Evolutionary conservation across 1,139 yeast genomes (phyloP).

Genomic region (Scheffersomyces segobiensis): DNA sequence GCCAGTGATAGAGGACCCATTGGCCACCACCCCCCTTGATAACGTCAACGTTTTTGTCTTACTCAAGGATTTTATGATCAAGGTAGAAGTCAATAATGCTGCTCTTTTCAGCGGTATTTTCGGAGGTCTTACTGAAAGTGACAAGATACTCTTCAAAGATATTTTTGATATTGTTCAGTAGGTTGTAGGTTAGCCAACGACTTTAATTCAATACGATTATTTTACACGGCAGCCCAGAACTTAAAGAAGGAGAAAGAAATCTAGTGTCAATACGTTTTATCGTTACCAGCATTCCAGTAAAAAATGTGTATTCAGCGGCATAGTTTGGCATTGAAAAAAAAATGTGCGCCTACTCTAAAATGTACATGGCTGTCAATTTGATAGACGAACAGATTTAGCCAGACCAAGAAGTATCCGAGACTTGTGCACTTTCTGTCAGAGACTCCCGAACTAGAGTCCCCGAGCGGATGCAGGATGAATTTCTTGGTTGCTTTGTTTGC

Average conservation of each 20-base stretch:
- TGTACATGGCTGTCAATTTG: no score
- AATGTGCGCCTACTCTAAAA: no score
- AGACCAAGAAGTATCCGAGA: no score
- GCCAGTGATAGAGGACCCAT: conserved; percentile 75
- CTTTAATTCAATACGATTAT: not conserved
- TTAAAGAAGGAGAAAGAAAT: not conserved
- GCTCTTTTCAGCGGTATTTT: conserved; percentile 12
- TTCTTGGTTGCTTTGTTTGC: no score
- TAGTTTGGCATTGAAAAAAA: not conserved
- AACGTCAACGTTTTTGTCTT: conserved; percentile 58
- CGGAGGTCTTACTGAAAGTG: conserved; percentile 13
- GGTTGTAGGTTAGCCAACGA: not conserved
- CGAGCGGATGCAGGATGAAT: no score
- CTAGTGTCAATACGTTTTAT: not conserved
- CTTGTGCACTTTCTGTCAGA: no score
- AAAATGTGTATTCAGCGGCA: not conserved
- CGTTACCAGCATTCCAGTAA: not conserved
- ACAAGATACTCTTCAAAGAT: conserved; percentile 9
- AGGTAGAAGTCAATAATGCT: conserved; percentile 10
- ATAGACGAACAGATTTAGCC: no score
- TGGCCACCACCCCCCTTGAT: conserved; percentile 78
- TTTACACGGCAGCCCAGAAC: not conserved
- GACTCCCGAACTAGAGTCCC: no score
- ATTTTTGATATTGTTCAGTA: conserved; percentile 9
- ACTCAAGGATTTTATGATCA: conserved; percentile 18